Evolutionary conservation across 441 rosid species (phyloP).

Genomic region (Melastoma candidum): DNA sequence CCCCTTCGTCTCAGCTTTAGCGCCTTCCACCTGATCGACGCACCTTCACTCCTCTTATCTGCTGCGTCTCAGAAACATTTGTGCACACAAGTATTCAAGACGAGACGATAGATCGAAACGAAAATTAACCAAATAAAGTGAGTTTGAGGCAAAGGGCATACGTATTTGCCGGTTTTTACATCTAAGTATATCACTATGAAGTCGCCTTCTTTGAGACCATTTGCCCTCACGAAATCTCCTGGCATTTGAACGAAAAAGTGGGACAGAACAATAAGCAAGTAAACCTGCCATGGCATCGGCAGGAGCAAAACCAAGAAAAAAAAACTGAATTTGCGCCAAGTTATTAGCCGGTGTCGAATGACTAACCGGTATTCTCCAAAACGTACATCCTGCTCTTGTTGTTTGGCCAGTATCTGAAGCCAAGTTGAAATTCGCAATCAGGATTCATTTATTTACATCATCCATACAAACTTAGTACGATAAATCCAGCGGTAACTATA

Average conservation of each 20-base stretch:
- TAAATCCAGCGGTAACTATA: too few relatives aligned
- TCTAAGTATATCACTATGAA: constrained; percentile 93
- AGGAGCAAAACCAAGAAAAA: too few relatives aligned
- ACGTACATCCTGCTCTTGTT: constrained; percentile 99
- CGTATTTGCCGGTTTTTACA: constrained; percentile 84
- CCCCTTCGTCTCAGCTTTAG: constrained; percentile 50
- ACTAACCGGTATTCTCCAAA: constrained; percentile 82
- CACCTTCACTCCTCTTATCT: constrained; percentile 92
- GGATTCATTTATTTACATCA: too few relatives aligned
- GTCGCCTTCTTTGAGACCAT: constrained; percentile 97
- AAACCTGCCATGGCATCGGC: too few relatives aligned
- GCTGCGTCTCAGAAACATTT: constrained; percentile 22
- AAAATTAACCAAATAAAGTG: too few relatives aligned
- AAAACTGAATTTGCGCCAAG: neutral
- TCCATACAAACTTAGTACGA: too few relatives aligned
- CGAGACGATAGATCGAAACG: neutral
- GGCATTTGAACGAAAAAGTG: constrained; percentile 1
- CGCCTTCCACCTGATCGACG: constrained; percentile 41
- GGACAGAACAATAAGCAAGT: neutral
- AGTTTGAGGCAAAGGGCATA: constrained; percentile 16
- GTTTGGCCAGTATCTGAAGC: constrained; percentile 94
- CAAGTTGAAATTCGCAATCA: too few relatives aligned
- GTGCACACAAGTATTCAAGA: neutral
- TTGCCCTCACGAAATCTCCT: constrained; percentile 91
- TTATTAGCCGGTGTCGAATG: too few relatives aligned